Conservation (phyloP, 2,329 filamentous ascomycete genomes). For the Eutypella sp. region DNA sequence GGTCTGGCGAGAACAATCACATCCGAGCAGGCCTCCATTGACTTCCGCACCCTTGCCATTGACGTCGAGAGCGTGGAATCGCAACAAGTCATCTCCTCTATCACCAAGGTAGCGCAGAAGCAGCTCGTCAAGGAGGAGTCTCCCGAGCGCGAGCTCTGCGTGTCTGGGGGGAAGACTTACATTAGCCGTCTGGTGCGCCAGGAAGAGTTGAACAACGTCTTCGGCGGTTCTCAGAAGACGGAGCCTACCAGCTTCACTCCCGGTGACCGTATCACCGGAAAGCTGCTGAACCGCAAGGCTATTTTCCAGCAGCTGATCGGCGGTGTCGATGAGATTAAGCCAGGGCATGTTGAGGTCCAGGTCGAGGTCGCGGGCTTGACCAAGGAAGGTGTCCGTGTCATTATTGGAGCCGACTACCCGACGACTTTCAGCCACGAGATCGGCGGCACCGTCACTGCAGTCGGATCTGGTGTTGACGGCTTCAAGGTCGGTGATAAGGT, state of each 20-base stretch:
- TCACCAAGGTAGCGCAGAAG: slow-evolving; percentile 9
- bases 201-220: slow-evolving; percentile 14
- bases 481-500: slow-evolving; percentile 20
- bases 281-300: slow-evolving; percentile 12
- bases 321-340: slow-evolving; percentile 2
- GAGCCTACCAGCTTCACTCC: slow-evolving; percentile 7
- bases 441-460: slow-evolving; percentile 16
- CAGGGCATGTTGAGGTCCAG: slow-evolving; percentile 16
- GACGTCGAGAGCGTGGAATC: slow-evolving; percentile 11
- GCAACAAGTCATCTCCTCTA: slow-evolving; percentile 7
- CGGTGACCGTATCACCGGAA: slow-evolving; percentile 12
- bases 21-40: slow-evolving; percentile 21
- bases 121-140: slow-evolving; percentile 10
- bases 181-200: slow-evolving; percentile 21
- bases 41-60: slow-evolving; percentile 19
- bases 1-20: slow-evolving; percentile 19
- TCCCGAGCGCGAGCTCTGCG: slow-evolving; percentile 16
- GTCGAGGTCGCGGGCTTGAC: slow-evolving; percentile 13
- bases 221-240: slow-evolving; percentile 5
- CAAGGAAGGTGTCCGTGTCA: slow-evolving; percentile 15
- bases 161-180: slow-evolving; percentile 16
- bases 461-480: slow-evolving; percentile 12
- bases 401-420: slow-evolving; percentile 18
- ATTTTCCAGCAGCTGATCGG: slow-evolving; percentile 12
- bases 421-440: slow-evolving; percentile 18